These are phyloP conservation scores for Trichophyton mentagrophytes DNA, from an alignment of 2,329 filamentous ascomycete genomes.

Conservation along the genomic window DNA sequence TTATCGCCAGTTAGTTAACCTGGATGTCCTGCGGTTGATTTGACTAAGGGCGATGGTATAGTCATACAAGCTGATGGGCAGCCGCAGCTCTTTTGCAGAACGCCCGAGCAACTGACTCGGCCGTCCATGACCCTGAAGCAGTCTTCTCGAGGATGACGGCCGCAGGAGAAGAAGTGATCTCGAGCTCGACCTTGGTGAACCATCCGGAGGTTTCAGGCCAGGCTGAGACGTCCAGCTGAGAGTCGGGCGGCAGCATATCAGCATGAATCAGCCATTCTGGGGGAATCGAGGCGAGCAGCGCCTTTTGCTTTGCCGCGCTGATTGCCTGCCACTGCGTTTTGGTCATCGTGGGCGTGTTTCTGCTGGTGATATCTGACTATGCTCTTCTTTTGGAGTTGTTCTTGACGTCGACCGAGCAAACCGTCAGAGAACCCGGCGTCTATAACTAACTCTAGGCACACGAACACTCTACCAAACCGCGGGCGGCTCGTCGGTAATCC, in stretches of 20 bases:
- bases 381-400: no score
- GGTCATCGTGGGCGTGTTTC: not conserved
- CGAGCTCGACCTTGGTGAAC: constrained; percentile 12
- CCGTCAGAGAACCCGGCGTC: no score
- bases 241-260: constrained; percentile 10
- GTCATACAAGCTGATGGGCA: constrained; percentile 22
- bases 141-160: constrained; percentile 12
- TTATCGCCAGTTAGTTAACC: not conserved
- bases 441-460: no score
- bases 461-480: no score
- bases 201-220: constrained; percentile 13
- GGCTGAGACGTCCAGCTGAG: constrained; percentile 10
- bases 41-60: not conserved
- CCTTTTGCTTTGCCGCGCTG: constrained; percentile 28
- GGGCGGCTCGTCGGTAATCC: not conserved
- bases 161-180: constrained; percentile 11
- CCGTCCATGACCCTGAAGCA: constrained; percentile 13
- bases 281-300: constrained; percentile 27
- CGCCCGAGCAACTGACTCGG: constrained; percentile 12
- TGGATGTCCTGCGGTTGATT: not conserved
- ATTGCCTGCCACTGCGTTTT: constrained; percentile 20
- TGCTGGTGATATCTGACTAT: no score
- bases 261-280: constrained; percentile 27
- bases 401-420: no score
- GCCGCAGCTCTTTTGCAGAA: constrained; percentile 32